phyloP scores from a whole-genome alignment of 306 rosid species.

The Prunus salicina region DNA sequence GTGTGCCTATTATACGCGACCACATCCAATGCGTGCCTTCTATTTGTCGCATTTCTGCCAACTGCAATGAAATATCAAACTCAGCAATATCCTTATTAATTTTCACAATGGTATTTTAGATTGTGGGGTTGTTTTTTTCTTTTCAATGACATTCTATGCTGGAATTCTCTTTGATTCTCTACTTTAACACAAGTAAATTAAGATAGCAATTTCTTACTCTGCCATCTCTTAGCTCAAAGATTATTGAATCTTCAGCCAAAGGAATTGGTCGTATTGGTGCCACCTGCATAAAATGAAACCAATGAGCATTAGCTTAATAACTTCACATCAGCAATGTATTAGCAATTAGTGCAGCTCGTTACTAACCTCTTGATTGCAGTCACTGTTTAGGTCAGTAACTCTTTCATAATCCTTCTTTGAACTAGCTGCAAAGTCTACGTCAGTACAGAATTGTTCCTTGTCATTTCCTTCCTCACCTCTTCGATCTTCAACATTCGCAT shows the following conservation, averaged over 20 bases:
- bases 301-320: slow-evolving; percentile 17
- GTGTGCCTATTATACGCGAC: slow-evolving; percentile 83
- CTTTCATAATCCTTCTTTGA: slow-evolving; percentile 29
- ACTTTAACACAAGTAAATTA: background rate
- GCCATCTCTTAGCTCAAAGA: slow-evolving; percentile 87
- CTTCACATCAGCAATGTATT: background rate
- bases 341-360: slow-evolving; percentile 1
- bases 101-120: background rate
- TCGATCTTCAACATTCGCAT: slow-evolving; percentile 27
- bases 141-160: background rate
- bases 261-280: slow-evolving; percentile 75
- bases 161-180: background rate
- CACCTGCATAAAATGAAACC: slow-evolving; percentile 50
- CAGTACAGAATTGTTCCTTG: slow-evolving; percentile 28
- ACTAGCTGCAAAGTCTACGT: slow-evolving; percentile 36
- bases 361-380: slow-evolving; percentile 73
- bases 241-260: slow-evolving; percentile 64
- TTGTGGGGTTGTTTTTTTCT: background rate
- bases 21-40: slow-evolving; percentile 66
- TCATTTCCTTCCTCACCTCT: slow-evolving; percentile 18
- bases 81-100: slow-evolving; percentile 17
- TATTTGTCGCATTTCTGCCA: slow-evolving; percentile 61
- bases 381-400: slow-evolving; percentile 17
- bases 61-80: slow-evolving; percentile 37
- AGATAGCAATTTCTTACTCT: slow-evolving; percentile 56